phyloP scores from a whole-genome alignment of 2,329 filamentous ascomycete species.

The Botrytis aclada region DNA sequence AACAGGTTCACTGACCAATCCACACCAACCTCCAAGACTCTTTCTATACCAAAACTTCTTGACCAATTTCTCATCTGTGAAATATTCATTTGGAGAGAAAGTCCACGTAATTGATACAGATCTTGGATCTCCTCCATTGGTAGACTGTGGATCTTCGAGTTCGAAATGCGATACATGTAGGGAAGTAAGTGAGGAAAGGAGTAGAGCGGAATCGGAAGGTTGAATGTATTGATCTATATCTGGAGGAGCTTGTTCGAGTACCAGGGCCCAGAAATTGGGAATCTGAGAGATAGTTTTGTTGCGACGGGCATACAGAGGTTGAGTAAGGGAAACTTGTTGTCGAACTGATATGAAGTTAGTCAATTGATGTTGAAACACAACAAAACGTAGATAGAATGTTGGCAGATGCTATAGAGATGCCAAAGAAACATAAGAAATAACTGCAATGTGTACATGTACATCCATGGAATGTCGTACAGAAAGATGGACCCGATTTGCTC shows the following conservation, averaged over 20 bases:
- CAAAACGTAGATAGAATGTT: neutral
- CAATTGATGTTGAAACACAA: neutral
- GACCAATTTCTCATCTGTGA: slow-evolving; percentile 72
- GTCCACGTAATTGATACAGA: slow-evolving; percentile 75
- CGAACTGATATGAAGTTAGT: slow-evolving; percentile 53
- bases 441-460: neutral
- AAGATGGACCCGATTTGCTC: slow-evolving; percentile 3
- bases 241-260: slow-evolving; percentile 79
- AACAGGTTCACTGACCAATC: slow-evolving; percentile 85
- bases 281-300: slow-evolving; percentile 67
- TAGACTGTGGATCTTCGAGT: slow-evolving; percentile 53
- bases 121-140: slow-evolving; percentile 66
- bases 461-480: slow-evolving; percentile 1
- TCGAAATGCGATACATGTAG: slow-evolving; percentile 79
- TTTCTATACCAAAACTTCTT: slow-evolving; percentile 90
- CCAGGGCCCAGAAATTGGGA: slow-evolving; percentile 90
- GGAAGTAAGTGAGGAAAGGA: slow-evolving; percentile 64
- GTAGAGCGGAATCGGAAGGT: slow-evolving; percentile 70
- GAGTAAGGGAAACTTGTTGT: slow-evolving; percentile 65
- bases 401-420: neutral
- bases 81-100: slow-evolving; percentile 78
- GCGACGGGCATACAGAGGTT: slow-evolving; percentile 74
- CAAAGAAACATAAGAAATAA: neutral
- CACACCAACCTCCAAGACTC: slow-evolving; percentile 61
- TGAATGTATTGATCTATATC: slow-evolving; percentile 89